Percentiles rank a stretch among this genome's conserved stretches.
phyloP scores from a whole-genome alignment of 2,329 filamentous ascomycete species.

The Aspergillus fumigatiaffinis region DNA sequence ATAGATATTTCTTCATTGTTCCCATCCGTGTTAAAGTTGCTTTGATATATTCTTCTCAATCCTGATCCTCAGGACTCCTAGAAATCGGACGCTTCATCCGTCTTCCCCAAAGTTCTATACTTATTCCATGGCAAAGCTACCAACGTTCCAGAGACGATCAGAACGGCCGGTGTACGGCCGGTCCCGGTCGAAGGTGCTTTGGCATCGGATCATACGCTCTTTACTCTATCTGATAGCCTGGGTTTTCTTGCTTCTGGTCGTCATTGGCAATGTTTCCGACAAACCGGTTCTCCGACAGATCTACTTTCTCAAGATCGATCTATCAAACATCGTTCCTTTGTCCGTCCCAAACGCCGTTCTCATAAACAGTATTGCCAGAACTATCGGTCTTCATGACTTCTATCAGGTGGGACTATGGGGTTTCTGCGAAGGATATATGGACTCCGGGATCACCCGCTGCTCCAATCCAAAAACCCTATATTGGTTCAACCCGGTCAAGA shows the following conservation, averaged over 20 bases:
- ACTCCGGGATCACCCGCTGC: constrained; percentile 67
- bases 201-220: constrained; percentile 62
- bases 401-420: constrained; percentile 91
- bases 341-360: constrained; percentile 68
- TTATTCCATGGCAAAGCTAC: constrained; percentile 23
- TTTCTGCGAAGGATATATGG: constrained; percentile 81
- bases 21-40: not conserved
- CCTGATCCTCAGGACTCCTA: not conserved
- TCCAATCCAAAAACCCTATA: constrained; percentile 67
- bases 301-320: constrained; percentile 81
- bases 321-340: constrained; percentile 74
- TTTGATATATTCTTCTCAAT: not conserved
- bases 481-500: constrained; percentile 87
- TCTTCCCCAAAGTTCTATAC: not conserved
- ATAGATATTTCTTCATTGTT: not conserved
- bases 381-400: constrained; percentile 86
- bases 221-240: constrained; percentile 69
- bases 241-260: constrained; percentile 75
- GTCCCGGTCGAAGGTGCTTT: constrained; percentile 37
- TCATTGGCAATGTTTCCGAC: constrained; percentile 69
- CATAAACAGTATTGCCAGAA: constrained; percentile 83
- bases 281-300: constrained; percentile 61
- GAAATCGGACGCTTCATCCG: not conserved
- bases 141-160: constrained; percentile 23
- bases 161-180: constrained; percentile 26